Percentiles rank a stretch among this genome's conserved stretches.
Conservation (phyloP, 371 early-diverging fungal genomes). For the Blastocladiella emersonii region DNA sequence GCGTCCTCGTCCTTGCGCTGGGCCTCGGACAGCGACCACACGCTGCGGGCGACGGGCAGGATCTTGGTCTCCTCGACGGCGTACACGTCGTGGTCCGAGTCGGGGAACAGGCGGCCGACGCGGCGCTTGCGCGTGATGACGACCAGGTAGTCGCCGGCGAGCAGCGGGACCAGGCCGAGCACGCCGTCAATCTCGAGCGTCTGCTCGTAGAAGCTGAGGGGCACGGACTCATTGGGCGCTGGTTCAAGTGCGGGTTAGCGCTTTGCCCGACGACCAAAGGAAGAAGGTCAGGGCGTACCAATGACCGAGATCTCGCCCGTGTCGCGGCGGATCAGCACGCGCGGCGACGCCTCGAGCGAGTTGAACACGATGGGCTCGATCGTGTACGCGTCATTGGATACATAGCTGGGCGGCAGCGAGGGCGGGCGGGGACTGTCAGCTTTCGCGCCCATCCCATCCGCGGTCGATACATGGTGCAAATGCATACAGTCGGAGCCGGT, state of each 20-base stretch:
- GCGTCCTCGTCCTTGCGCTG: conserved; percentile 56
- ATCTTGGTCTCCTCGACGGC: conserved; percentile 54
- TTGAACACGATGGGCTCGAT: conserved; percentile 22
- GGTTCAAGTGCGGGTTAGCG: background rate
- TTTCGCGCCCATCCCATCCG: too few species aligned
- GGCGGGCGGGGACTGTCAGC: too few species aligned
- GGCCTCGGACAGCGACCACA: background rate
- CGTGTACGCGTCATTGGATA: conserved; percentile 17
- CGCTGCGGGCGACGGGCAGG: conserved; percentile 41
- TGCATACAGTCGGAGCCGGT: too few species aligned
- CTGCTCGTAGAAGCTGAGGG: background rate
- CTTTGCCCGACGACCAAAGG: too few species aligned
- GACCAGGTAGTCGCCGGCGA: conserved; percentile 61
- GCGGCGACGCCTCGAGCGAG: background rate
- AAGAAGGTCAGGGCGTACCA: background rate
- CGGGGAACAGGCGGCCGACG: conserved; percentile 34
- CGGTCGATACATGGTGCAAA: too few species aligned
- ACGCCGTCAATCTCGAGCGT: conserved; percentile 9
- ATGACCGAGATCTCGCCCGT: background rate
- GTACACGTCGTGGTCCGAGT: conserved; percentile 47
- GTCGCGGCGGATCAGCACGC: background rate
- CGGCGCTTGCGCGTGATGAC: conserved; percentile 61
- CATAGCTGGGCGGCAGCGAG: conserved; percentile 13
- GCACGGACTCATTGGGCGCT: background rate
- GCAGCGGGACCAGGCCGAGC: conserved; percentile 18